A percentile compares a stretch with the other conserved stretches of the same genome.
Conservation (phyloP, 2,329 filamentous ascomycete genomes). For the Pseudogymnoascus sp. region DNA sequence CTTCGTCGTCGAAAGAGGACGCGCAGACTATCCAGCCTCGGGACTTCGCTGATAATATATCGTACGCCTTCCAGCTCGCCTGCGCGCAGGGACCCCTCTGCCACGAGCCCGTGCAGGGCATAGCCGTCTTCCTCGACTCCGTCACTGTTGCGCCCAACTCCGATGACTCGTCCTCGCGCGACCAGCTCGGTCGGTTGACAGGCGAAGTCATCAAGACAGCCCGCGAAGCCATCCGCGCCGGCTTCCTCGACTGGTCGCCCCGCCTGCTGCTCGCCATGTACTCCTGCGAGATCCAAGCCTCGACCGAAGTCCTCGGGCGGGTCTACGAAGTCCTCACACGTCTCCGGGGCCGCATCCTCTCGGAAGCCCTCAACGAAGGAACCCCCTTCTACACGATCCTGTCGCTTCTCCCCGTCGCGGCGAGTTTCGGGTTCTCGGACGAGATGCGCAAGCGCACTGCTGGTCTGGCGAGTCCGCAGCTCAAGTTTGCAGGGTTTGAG, state of each 20-base stretch:
- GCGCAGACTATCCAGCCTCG: constrained; percentile 47
- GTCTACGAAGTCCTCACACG: constrained; percentile 98
- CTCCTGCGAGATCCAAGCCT: constrained; percentile 92
- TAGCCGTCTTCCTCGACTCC: constrained; percentile 84
- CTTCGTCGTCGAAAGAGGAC: constrained; percentile 17
- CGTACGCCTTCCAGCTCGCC: constrained; percentile 88
- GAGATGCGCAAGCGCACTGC: constrained; percentile 93
- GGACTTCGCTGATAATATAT: constrained; percentile 82
- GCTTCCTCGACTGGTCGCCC: constrained; percentile 91
- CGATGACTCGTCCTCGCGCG: constrained; percentile 44
- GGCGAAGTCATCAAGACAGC: constrained; percentile 89
- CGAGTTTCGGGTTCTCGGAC: constrained; percentile 92
- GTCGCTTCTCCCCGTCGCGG: constrained; percentile 79
- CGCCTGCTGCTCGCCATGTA: constrained; percentile 97
- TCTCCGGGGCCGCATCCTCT: constrained; percentile 78
- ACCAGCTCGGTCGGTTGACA: constrained; percentile 70
- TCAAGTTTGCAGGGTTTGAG: constrained; percentile 89
- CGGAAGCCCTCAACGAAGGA: constrained; percentile 87
- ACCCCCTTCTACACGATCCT: constrained; percentile 95
- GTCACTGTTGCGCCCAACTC: constrained; percentile 51
- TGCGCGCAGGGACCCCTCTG: constrained; percentile 85
- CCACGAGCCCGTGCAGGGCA: constrained; percentile 84
- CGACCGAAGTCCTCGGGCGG: constrained; percentile 83
- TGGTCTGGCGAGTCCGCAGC: constrained; percentile 82
- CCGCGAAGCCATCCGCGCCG: constrained; percentile 72